Percentiles rank a stretch among this genome's conserved stretches.
Evolutionary conservation across 441 rosid genomes (phyloP).

Genomic region (Croton laevigatus): DNA sequence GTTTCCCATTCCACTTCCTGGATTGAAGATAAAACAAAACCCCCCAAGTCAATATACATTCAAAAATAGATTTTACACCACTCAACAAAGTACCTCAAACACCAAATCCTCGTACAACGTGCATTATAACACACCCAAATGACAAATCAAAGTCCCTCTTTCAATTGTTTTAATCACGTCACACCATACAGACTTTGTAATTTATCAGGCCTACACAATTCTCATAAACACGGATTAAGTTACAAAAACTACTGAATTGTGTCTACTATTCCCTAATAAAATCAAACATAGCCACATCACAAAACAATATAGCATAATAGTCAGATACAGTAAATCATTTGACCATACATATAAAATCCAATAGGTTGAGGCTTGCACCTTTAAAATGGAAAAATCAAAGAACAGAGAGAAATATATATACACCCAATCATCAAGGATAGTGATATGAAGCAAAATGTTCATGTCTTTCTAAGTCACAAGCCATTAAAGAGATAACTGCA

Average conservation of each 20-base stretch:
- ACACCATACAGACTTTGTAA: background rate
- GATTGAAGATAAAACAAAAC: slow-evolving; percentile 35
- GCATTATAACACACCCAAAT: slow-evolving; percentile 12
- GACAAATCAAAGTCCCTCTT: slow-evolving; percentile 8
- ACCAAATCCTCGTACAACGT: slow-evolving; percentile 13
- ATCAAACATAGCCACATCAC: background rate
- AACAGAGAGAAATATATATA: background rate
- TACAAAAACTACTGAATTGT: background rate
- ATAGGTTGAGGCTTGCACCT: slow-evolving; percentile 2
- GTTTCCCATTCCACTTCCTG: slow-evolving; percentile 45
- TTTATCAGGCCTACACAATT: background rate
- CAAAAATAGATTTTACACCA: slow-evolving; percentile 16
- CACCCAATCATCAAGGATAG: slow-evolving; percentile 20
- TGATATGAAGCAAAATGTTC: slow-evolving; percentile 22
- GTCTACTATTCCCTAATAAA: too few species aligned
- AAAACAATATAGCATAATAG: too few species aligned
- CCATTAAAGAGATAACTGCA: slow-evolving; percentile 21
- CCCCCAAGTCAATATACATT: slow-evolving; percentile 40
- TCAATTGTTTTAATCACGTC: background rate
- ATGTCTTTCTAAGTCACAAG: slow-evolving; percentile 25
- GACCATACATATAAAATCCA: background rate
- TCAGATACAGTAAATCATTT: background rate
- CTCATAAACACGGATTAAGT: slow-evolving; percentile 4
- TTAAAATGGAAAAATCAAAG: background rate
- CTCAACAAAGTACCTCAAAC: slow-evolving; percentile 22